phyloP scores from a whole-genome alignment of 2,329 filamentous ascomycete genomes.

The Pseudocercospora fuligena region DNA sequence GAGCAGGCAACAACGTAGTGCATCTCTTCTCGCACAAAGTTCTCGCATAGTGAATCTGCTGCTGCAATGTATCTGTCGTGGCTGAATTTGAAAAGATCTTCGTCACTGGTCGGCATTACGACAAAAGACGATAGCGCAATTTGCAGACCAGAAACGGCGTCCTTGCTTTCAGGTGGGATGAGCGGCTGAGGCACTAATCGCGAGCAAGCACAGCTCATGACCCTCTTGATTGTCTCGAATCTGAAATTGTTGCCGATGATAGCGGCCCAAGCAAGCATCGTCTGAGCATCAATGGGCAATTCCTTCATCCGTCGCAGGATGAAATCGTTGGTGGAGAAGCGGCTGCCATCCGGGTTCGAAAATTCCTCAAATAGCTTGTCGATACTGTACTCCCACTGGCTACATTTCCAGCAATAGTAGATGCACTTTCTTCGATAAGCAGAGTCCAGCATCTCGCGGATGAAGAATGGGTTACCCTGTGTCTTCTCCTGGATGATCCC shows the following conservation, averaged over 20 bases:
- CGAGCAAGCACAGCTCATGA: constrained; percentile 76
- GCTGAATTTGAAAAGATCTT: constrained; percentile 83
- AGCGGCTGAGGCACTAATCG: constrained; percentile 55
- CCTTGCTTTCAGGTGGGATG: constrained; percentile 64
- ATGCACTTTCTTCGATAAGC: constrained; percentile 87
- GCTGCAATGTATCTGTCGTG: constrained; percentile 87
- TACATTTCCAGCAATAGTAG: constrained; percentile 86
- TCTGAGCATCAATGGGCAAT: constrained; percentile 72
- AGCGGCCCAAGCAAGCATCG: constrained; percentile 84
- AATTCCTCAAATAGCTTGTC: constrained; percentile 88
- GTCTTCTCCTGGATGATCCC: constrained; percentile 89
- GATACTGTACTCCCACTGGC: constrained; percentile 81
- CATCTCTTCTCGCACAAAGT: constrained; percentile 73
- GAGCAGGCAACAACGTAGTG: constrained; percentile 87
- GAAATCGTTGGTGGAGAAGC: constrained; percentile 81
- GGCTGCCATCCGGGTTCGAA: constrained; percentile 75
- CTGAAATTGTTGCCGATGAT: constrained; percentile 82
- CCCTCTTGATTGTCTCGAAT: constrained; percentile 76
- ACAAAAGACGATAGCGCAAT: constrained; percentile 79
- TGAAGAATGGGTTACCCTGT: constrained; percentile 88
- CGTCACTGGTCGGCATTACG: constrained; percentile 78
- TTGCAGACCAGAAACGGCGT: constrained; percentile 79
- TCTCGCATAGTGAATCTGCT: constrained; percentile 72
- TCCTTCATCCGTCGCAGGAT: constrained; percentile 78
- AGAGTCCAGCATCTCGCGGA: constrained; percentile 86